Percentiles rank a stretch among this genome's conserved stretches.
phyloP scores from a whole-genome alignment of 1,284 basidiomycete genomes.

The Pseudozyma sp. region DNA sequence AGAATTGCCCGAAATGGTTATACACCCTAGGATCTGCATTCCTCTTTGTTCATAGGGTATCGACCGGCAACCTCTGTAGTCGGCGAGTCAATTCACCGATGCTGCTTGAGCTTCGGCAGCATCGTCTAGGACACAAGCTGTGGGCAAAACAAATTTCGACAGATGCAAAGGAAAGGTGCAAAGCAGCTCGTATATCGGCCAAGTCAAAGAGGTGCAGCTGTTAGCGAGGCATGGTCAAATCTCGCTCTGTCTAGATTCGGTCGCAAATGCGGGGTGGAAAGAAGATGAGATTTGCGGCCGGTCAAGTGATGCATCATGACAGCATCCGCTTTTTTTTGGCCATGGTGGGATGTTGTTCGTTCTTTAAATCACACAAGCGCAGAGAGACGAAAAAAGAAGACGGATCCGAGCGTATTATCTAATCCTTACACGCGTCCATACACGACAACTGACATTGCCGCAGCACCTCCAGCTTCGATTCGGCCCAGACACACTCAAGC shows the following conservation, averaged over 20 bases:
- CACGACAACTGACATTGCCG: slow-evolving; percentile 35
- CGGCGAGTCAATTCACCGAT: not conserved
- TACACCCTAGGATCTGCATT: too few species aligned
- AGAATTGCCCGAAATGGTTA: too few species aligned
- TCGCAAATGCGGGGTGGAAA: slow-evolving; percentile 8
- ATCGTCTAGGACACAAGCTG: not conserved
- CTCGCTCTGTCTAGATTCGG: slow-evolving; percentile 15
- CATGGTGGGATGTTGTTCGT: slow-evolving; percentile 3
- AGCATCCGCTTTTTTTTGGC: slow-evolving; percentile 1
- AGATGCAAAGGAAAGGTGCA: not conserved
- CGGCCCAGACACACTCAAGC: not conserved
- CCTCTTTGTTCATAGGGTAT: not conserved
- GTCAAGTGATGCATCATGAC: slow-evolving; percentile 30
- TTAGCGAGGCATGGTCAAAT: not conserved
- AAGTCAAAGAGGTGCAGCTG: not conserved
- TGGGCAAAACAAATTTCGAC: not conserved
- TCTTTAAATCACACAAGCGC: not conserved
- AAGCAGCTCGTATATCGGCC: too few species aligned
- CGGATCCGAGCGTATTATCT: slow-evolving; percentile 15
- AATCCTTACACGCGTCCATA: slow-evolving; percentile 8
- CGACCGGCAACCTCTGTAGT: not conserved
- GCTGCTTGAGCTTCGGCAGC: not conserved
- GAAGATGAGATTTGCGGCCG: slow-evolving; percentile 14
- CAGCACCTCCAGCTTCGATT: slow-evolving; percentile 19
- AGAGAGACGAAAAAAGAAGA: not conserved